Evolutionary conservation across 176 grass and related monocot genomes (phyloP).

Genomic region (Avena atlantica): DNA sequence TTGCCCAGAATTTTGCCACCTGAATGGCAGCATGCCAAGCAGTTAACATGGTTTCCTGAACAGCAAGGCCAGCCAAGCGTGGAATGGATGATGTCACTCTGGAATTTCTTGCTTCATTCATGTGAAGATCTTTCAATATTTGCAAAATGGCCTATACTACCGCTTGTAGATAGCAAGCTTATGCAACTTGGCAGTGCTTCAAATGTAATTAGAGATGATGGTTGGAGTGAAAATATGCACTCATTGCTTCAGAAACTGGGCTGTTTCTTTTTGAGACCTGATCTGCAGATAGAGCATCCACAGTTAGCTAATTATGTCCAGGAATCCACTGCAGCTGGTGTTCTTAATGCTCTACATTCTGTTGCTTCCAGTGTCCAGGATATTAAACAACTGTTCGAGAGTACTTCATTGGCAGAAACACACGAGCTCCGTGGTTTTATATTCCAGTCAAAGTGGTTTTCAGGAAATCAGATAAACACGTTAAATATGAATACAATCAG

Average conservation of each 20-base stretch:
- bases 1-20: constrained; percentile 90
- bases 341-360: constrained; percentile 85
- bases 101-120: constrained; percentile 81
- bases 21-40: constrained; percentile 82
- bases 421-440: constrained; percentile 92
- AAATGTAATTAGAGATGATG: constrained; percentile 92
- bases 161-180: constrained; percentile 66
- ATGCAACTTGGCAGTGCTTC: constrained; percentile 83
- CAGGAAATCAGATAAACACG: constrained; percentile 65
- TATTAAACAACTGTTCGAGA: constrained; percentile 65
- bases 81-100: constrained; percentile 83
- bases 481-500: constrained; percentile 73
- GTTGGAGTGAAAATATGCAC: constrained; percentile 98
- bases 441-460: constrained; percentile 99
- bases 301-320: constrained; percentile 81
- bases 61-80: constrained; percentile 80
- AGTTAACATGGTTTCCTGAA: constrained; percentile 82
- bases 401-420: constrained; percentile 73
- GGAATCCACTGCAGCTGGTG: constrained; percentile 81
- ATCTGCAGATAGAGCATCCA: constrained; percentile 85
- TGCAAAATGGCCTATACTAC: constrained; percentile 91
- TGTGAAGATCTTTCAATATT: constrained; percentile 87
- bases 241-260: constrained; percentile 87
- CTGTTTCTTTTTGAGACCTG: constrained; percentile 73
- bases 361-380: constrained; percentile 60